These are phyloP conservation scores for Ascosphaera acerosa DNA, from an alignment of 2,329 filamentous ascomycete species.

Conservation along the genomic window DNA sequence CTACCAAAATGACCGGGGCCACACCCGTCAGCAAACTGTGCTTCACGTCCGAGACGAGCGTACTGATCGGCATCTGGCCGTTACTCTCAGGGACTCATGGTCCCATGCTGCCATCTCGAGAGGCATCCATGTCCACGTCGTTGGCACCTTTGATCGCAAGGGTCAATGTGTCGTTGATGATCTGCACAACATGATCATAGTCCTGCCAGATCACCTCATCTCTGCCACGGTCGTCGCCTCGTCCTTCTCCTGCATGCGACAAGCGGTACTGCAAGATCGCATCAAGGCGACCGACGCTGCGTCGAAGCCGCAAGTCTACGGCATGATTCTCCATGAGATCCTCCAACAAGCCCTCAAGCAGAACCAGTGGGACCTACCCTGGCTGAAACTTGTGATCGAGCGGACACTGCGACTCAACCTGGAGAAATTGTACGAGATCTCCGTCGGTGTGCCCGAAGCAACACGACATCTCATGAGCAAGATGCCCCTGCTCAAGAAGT, in stretches of 20 bases:
- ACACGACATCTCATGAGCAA: conserved; percentile 61
- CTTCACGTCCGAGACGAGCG: conserved; percentile 61
- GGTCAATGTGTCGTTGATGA: conserved; percentile 69
- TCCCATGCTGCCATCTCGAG: conserved; percentile 49
- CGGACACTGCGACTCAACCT: conserved; percentile 49
- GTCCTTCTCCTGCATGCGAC: conserved; percentile 72
- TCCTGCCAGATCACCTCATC: conserved; percentile 87
- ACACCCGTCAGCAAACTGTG: conserved; percentile 40
- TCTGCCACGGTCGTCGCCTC: conserved; percentile 93
- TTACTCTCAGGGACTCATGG: conserved; percentile 71
- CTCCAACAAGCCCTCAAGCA: conserved; percentile 73
- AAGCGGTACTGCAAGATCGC: conserved; percentile 80
- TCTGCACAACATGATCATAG: conserved; percentile 60
- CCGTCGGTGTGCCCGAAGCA: conserved; percentile 45
- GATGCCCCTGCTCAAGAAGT: conserved; percentile 53
- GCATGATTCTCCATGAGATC: conserved; percentile 79
- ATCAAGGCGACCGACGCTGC: conserved; percentile 73
- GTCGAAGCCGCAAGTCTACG: conserved; percentile 64
- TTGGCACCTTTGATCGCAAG: conserved; percentile 43
- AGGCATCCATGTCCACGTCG: conserved; percentile 63
- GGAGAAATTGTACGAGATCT: conserved; percentile 74
- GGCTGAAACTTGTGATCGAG: conserved; percentile 40
- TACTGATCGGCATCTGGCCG: conserved; percentile 36
- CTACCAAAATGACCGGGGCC: conserved; percentile 38
- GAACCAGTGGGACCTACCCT: conserved; percentile 54